phyloP scores from a whole-genome alignment of 176 grass and related monocot species.

The Oryza meyeriana region DNA sequence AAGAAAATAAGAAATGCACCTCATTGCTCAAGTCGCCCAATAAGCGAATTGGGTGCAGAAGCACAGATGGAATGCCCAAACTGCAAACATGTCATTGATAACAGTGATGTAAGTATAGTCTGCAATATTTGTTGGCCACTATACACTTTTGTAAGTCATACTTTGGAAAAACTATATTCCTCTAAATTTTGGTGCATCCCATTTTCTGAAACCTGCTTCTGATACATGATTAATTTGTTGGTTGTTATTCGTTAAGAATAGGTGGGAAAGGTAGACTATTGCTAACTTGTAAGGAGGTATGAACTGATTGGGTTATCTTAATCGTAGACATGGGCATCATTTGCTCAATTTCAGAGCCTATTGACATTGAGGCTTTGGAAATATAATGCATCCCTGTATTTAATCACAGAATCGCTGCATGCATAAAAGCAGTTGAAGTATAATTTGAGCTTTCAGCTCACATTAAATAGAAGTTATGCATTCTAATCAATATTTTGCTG shows the following conservation, averaged over 20 bases:
- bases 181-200: neutral
- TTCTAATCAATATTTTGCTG: neutral
- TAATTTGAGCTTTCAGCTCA: neutral
- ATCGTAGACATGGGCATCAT: neutral
- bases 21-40: constrained; percentile 36
- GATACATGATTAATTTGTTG: neutral
- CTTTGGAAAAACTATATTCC: neutral
- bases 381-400: neutral
- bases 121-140: neutral
- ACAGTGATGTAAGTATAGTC: constrained; percentile 73
- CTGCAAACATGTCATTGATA: constrained; percentile 78
- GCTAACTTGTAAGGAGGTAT: neutral
- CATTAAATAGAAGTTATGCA: neutral
- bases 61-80: constrained; percentile 74
- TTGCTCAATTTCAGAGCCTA: neutral
- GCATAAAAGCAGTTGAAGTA: neutral
- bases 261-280: neutral
- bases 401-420: constrained; percentile 3
- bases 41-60: constrained; percentile 57
- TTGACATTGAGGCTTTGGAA: neutral
- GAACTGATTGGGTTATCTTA: neutral
- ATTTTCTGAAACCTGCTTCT: neutral
- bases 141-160: constrained; percentile 4
- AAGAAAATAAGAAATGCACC: constrained; percentile 71
- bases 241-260: neutral